A percentile compares a stretch with the other conserved stretches of the same genome.
Evolutionary conservation across 495 filamentous ascomycete genomes (phyloP).

Genomic region (Penicillium pancosmium): DNA sequence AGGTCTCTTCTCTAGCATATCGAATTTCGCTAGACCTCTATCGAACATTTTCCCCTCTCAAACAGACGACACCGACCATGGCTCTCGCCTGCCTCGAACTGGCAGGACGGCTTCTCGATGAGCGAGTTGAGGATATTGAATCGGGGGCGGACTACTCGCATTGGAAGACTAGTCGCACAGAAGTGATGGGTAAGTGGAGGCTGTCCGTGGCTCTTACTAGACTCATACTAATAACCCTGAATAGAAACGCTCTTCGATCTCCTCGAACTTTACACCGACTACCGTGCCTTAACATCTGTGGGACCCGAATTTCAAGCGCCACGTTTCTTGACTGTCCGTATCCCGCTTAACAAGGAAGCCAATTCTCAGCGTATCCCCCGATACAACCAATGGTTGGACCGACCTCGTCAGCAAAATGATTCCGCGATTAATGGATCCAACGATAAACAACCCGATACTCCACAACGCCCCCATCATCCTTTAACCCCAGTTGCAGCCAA

Average conservation of each 20-base stretch:
- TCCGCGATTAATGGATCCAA: not conserved
- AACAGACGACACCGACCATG: slow-evolving; percentile 78
- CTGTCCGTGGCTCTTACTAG: not conserved
- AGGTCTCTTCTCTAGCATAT: slow-evolving; percentile 66
- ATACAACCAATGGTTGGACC: slow-evolving; percentile 46
- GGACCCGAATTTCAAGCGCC: slow-evolving; percentile 71
- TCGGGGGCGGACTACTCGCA: slow-evolving; percentile 48
- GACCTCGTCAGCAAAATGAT: slow-evolving; percentile 2
- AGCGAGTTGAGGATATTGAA: slow-evolving; percentile 50
- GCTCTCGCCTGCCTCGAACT: slow-evolving; percentile 83
- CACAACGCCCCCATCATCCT: slow-evolving; percentile 24
- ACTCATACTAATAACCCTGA: slow-evolving; percentile 6
- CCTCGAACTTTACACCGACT: slow-evolving; percentile 85
- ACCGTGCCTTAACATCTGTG: slow-evolving; percentile 69
- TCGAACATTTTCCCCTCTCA: slow-evolving; percentile 88
- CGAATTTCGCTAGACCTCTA: slow-evolving; percentile 86
- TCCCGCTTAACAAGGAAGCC: slow-evolving; percentile 78
- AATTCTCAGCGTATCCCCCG: slow-evolving; percentile 56
- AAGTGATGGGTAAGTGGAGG: slow-evolving; percentile 63
- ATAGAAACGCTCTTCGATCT: slow-evolving; percentile 82
- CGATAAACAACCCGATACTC: slow-evolving; percentile 3
- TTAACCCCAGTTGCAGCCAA: slow-evolving; percentile 44
- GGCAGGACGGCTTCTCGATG: slow-evolving; percentile 64
- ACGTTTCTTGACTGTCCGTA: slow-evolving; percentile 79
- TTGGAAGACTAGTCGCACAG: slow-evolving; percentile 64